phyloP scores from a whole-genome alignment of 352 stramenopile genomes.

The Halophytophthora batemanensis region DNA sequence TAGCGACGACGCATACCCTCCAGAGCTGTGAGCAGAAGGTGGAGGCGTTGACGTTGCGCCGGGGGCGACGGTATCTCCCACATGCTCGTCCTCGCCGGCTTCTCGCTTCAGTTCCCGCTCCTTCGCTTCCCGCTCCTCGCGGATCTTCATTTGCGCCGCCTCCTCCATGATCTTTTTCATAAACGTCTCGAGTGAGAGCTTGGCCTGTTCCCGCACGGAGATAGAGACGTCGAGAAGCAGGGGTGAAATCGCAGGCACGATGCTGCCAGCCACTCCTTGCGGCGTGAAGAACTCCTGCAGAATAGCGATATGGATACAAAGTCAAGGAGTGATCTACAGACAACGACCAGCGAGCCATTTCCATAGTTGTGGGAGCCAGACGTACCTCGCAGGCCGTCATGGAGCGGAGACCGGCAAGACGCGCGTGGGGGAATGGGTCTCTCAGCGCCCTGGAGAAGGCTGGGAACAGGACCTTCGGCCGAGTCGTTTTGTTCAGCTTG shows the following conservation, averaged over 20 bases:
- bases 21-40: constrained; percentile 25
- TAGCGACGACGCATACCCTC: constrained; percentile 62
- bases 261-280: constrained; percentile 63
- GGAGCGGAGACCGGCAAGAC: constrained; percentile 81
- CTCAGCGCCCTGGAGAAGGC: constrained; percentile 81
- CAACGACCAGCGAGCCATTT: neutral
- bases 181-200: constrained; percentile 70
- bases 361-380: neutral
- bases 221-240: constrained; percentile 79
- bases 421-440: constrained; percentile 88
- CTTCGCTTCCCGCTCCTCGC: constrained; percentile 59
- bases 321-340: constrained; percentile 4
- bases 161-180: constrained; percentile 83
- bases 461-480: constrained; percentile 87
- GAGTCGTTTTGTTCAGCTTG: constrained; percentile 84
- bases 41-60: constrained; percentile 8
- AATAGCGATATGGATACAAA: neutral
- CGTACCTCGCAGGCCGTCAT: constrained; percentile 77
- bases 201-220: constrained; percentile 74
- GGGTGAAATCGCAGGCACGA: constrained; percentile 74
- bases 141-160: constrained; percentile 74
- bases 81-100: constrained; percentile 23
- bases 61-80: constrained; percentile 8
- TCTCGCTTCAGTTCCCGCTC: constrained; percentile 61
- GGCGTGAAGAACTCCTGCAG: constrained; percentile 70